Evolutionary conservation across 2,329 filamentous ascomycete genomes (phyloP).

Genomic region (Sclerotinia borealis): DNA sequence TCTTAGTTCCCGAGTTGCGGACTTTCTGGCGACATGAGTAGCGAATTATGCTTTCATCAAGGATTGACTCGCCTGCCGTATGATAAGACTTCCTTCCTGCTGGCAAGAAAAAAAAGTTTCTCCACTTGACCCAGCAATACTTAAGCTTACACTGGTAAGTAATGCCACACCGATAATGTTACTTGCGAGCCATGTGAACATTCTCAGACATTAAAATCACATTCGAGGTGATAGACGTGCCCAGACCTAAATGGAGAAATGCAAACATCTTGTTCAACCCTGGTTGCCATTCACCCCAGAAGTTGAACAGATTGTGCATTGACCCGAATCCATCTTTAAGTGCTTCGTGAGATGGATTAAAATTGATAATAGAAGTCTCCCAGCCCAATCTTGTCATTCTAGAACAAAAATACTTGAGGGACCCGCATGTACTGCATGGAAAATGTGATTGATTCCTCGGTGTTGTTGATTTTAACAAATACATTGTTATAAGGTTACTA

Average conservation of each 20-base stretch:
- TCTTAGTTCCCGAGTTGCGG: no score
- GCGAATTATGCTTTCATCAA: neutral
- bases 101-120: neutral
- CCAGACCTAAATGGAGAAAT: neutral
- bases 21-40: no score
- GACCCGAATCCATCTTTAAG: neutral
- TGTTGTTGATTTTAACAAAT: neutral
- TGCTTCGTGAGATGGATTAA: neutral
- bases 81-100: neutral
- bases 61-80: neutral
- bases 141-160: neutral
- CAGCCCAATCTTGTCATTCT: constrained; percentile 3
- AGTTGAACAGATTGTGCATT: neutral
- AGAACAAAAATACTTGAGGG: neutral
- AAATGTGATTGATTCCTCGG: neutral
- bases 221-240: neutral
- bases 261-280: neutral
- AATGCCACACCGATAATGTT: neutral
- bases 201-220: neutral
- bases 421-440: neutral
- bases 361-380: constrained; percentile 1
- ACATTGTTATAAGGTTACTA: constrained; percentile 5
- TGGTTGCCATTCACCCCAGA: neutral
- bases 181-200: neutral
- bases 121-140: neutral